Conservation (phyloP, 2,329 filamentous ascomycete species). For the Xylariaceae sp. region DNA sequence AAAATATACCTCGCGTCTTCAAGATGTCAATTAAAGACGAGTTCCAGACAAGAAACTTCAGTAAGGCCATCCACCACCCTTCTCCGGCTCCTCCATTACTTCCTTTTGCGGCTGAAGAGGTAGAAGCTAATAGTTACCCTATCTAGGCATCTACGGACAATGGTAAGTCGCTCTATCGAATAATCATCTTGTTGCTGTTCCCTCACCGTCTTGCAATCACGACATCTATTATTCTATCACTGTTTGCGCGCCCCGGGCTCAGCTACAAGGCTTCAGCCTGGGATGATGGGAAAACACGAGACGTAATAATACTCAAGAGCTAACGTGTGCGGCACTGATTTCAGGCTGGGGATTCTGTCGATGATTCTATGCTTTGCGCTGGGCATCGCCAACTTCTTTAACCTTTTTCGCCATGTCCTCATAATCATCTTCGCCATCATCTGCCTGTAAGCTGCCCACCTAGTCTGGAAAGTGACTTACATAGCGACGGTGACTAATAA, state of each 20-base stretch:
- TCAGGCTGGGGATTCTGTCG: constrained; percentile 71
- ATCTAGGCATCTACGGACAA: constrained; percentile 74
- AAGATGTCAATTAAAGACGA: constrained; percentile 75
- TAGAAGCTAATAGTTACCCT: constrained; percentile 40
- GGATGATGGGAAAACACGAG: background rate
- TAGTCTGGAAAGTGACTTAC: background rate
- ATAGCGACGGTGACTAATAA: background rate
- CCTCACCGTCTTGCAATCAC: background rate
- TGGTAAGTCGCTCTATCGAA: constrained; percentile 59
- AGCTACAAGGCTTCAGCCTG: background rate
- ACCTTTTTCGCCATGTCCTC: constrained; percentile 50
- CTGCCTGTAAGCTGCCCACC: constrained; percentile 54
- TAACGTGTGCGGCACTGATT: constrained; percentile 26
- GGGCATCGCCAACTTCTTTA: constrained; percentile 72
- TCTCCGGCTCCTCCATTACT: constrained; percentile 9
- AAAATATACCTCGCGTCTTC: constrained; percentile 35
- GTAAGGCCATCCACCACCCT: constrained; percentile 53
- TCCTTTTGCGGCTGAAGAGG: constrained; percentile 21
- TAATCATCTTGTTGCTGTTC: background rate
- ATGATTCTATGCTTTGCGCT: constrained; percentile 75
- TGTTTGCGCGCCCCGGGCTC: too few relatives aligned
- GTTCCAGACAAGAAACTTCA: constrained; percentile 76
- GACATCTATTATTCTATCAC: too few relatives aligned
- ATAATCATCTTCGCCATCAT: constrained; percentile 60
- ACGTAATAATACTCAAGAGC: constrained; percentile 13